Conservation (phyloP, 306 rosid species). For the Mimosa bimucronata region DNA sequence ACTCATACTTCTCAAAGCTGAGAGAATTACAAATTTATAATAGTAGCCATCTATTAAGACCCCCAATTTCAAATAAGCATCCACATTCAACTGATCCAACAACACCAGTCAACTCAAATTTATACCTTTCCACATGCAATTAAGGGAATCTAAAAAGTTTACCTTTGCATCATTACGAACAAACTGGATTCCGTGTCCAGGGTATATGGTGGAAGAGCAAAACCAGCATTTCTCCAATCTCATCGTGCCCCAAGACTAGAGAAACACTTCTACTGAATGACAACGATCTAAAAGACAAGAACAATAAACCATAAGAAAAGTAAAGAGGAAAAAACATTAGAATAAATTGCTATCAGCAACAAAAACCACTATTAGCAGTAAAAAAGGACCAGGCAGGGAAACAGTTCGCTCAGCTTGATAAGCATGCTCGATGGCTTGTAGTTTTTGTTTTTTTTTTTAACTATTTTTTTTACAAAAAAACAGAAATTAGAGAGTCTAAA, state of each 20-base stretch:
- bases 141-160: background rate
- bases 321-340: no score
- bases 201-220: slow-evolving; percentile 86
- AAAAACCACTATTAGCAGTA: no score
- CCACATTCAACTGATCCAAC: slow-evolving; percentile 1
- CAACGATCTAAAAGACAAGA: slow-evolving; percentile 12
- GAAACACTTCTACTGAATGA: slow-evolving; percentile 6
- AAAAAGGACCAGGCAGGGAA: no score
- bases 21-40: background rate
- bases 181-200: slow-evolving; percentile 93
- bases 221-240: slow-evolving; percentile 97
- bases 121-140: no score
- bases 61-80: background rate
- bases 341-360: no score
- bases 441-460: no score
- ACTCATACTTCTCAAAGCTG: background rate
- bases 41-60: slow-evolving; percentile 22
- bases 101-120: background rate
- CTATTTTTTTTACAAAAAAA: no score
- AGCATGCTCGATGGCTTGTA: no score
- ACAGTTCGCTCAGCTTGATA: no score
- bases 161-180: slow-evolving; percentile 95
- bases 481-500: no score
- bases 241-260: slow-evolving; percentile 50
- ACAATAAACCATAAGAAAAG: background rate